phyloP scores from a whole-genome alignment of 208 protist species.

The Trypanosoma lewisi region DNA sequence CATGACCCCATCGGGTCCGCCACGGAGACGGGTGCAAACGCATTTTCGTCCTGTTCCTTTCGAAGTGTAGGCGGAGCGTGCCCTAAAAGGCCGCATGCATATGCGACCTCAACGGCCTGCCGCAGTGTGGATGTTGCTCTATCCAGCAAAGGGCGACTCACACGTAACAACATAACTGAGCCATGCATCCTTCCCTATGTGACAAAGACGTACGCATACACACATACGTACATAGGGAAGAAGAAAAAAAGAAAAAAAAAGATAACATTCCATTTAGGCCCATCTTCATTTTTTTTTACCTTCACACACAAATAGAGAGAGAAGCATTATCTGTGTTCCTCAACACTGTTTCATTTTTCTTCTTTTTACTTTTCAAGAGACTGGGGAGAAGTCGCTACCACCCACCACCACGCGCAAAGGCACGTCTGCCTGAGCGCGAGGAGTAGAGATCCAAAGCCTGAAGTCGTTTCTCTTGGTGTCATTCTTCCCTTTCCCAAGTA shows the following conservation, averaged over 20 bases:
- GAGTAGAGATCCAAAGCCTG: neutral
- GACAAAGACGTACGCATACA: neutral
- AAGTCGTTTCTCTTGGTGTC: slow-evolving; percentile 9
- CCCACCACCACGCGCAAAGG: neutral
- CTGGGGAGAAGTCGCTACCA: neutral
- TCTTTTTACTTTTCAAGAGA: neutral
- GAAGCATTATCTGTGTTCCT: too few species aligned
- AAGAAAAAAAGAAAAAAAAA: slow-evolving; percentile 8
- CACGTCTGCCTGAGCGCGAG: neutral
- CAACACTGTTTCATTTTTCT: neutral
- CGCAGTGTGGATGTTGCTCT: slow-evolving; percentile 4
- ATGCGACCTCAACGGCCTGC: slow-evolving; percentile 19
- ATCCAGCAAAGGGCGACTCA: neutral
- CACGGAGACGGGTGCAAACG: neutral
- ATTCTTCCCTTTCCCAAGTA: slow-evolving; percentile 15
- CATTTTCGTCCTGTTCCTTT: neutral
- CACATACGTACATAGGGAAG: neutral
- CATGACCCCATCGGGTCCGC: slow-evolving; percentile 9
- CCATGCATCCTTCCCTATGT: neutral
- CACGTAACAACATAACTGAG: slow-evolving; percentile 10
- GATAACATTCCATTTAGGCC: neutral
- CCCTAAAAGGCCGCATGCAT: slow-evolving; percentile 11
- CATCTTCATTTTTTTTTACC: too few species aligned
- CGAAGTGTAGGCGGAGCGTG: neutral
- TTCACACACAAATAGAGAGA: too few species aligned